Conservation (phyloP, 345 rosid species). For the Tarenaya hassleriana region DNA sequence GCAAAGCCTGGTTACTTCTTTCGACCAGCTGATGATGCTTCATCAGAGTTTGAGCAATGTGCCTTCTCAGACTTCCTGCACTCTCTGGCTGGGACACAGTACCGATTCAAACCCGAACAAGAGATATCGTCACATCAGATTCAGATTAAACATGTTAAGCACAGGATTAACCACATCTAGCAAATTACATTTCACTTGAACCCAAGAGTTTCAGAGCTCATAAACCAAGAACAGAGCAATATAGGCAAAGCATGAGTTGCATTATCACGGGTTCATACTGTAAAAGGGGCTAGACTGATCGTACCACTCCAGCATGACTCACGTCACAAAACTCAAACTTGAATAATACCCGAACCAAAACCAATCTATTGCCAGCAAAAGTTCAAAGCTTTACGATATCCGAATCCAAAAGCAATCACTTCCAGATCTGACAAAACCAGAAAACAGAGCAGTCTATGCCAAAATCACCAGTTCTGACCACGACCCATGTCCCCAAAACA, state of each 20-base stretch:
- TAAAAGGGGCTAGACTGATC: too few species aligned
- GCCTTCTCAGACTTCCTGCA: slow-evolving; percentile 81
- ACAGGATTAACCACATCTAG: too few species aligned
- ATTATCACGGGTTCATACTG: neutral
- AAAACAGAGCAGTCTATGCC: neutral
- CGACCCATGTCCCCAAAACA: slow-evolving; percentile 4
- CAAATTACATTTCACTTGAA: too few species aligned
- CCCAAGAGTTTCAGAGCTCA: neutral
- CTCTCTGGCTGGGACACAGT: slow-evolving; percentile 68
- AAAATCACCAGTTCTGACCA: neutral
- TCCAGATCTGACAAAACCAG: neutral
- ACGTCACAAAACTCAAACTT: slow-evolving; percentile 9
- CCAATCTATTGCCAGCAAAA: neutral
- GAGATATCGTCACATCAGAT: too few species aligned
- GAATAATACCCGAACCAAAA: slow-evolving; percentile 5
- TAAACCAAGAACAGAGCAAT: slow-evolving; percentile 17
- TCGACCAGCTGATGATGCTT: slow-evolving; percentile 72
- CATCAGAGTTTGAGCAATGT: slow-evolving; percentile 67
- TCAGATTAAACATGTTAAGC: too few species aligned
- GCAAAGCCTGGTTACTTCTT: slow-evolving; percentile 58
- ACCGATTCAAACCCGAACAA: too few species aligned
- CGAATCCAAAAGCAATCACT: neutral
- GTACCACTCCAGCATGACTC: too few species aligned
- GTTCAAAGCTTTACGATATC: too few species aligned
- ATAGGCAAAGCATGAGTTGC: neutral